Evolutionary conservation across 495 filamentous ascomycete species (phyloP), one percentile per base, ranked within the genome.

Genomic region (Poronia punctata): DNA sequence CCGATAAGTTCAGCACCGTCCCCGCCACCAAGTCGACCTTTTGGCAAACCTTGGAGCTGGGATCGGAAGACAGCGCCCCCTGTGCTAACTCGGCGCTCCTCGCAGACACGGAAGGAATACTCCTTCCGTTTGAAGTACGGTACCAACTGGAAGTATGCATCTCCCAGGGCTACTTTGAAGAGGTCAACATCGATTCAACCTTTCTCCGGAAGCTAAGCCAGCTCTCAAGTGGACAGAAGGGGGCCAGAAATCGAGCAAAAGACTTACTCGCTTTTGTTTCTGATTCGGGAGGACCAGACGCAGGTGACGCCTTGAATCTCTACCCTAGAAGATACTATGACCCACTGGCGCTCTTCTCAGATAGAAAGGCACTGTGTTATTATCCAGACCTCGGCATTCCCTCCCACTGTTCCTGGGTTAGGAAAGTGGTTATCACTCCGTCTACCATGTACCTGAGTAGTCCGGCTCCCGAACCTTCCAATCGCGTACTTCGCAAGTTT

Each of bases 101-200:
- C 45, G 59, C 35, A 43, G 31, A 52, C 52, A 43, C 35, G 2
- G 46, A 73, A 19, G 48, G 67, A 3, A 53, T 60, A 0, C 61
- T 64, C 16, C 67, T 98, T 3, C 66, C 78, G 0, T 96, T 88
- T 33, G 56, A 77, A 1, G 76, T 90, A 2, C 78, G 86, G 7
- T 97, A 97, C 52, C 90, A 95, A 59, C 74, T 98, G 0, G 89
- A 97, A 59, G 89, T 86, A 0, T 96, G 90, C 55, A 71, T 97
- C 7, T 94, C 88, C 0, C 73, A 84, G 15, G 78, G 80, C 1
- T 65, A 74, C n/a, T 62, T 98, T n/a, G 82, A 80, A 36, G 88
- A 94, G 59, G 75, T 82, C 54, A 84, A 79, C 35, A 72, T 95
- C 37, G 71, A 63, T 5, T 53, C 61, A 4, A 65, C 75, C 7